These are phyloP conservation scores for Ogataea salicorniae DNA, from an alignment of 805 yeast genomes.

Conservation along the genomic window DNA sequence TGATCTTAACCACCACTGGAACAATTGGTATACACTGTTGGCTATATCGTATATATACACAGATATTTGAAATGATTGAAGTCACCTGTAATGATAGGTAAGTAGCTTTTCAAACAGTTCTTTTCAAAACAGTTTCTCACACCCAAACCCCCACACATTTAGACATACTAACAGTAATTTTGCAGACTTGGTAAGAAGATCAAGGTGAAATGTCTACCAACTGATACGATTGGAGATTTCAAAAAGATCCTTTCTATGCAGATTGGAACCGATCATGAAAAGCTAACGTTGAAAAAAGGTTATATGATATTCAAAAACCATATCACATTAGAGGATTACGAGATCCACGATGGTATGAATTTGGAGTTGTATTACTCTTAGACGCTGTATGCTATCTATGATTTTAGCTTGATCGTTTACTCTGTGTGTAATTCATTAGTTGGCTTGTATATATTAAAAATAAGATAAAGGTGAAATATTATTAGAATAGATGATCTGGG, in stretches of 20 bases:
- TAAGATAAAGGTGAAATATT: too few relatives aligned
- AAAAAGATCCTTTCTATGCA: conserved; percentile 80
- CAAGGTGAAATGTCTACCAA: conserved; percentile 78
- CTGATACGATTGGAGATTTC: conserved; percentile 86
- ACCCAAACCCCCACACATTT: too few relatives aligned
- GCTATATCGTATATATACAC: not conserved
- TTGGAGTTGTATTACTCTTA: conserved; percentile 75
- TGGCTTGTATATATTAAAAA: too few relatives aligned
- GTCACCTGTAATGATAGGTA: conserved; percentile 65
- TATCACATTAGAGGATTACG: conserved; percentile 89
- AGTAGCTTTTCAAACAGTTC: conserved; percentile 14
- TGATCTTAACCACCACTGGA: too few relatives aligned
- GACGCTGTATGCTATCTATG: not conserved
- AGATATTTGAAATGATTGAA: conserved; percentile 49
- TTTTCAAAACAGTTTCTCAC: too few relatives aligned
- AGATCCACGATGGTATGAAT: conserved; percentile 83
- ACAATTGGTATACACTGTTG: too few relatives aligned
- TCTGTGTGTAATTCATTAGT: too few relatives aligned
- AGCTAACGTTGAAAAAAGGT: conserved; percentile 76
- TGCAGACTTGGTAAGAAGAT: conserved; percentile 78
- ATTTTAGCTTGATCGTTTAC: too few relatives aligned
- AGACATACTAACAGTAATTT: not conserved
- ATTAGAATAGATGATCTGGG: too few relatives aligned
- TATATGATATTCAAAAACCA: conserved; percentile 82
- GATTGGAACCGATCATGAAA: conserved; percentile 67